phyloP scores from a whole-genome alignment of 305 asterid species.

The Fraxinus baroniana region DNA sequence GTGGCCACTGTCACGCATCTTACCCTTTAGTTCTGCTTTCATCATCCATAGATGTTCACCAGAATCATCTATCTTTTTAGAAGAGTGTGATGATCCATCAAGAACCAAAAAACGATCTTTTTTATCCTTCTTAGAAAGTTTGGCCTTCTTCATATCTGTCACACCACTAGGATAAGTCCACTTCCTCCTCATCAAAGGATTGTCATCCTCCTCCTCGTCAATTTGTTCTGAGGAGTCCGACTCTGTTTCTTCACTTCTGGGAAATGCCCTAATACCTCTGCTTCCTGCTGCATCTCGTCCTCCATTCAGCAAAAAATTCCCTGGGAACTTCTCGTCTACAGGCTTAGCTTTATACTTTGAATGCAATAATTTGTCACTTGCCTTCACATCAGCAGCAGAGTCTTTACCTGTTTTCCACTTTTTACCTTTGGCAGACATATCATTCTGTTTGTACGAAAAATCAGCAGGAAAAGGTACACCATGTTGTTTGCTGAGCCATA shows the following conservation, averaged over 20 bases:
- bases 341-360: constrained; percentile 45
- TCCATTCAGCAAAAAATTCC: constrained; percentile 46
- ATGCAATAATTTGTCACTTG: constrained; percentile 47
- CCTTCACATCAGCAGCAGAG: constrained; percentile 48
- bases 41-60: constrained; percentile 42
- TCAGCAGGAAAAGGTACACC: constrained; percentile 53
- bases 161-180: constrained; percentile 80
- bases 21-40: constrained; percentile 60
- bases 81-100: constrained; percentile 53
- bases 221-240: constrained; percentile 88
- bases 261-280: constrained; percentile 42
- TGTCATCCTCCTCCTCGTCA: constrained; percentile 67
- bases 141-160: constrained; percentile 48
- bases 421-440: constrained; percentile 49
- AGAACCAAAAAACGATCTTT: constrained; percentile 41
- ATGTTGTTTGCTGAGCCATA: constrained; percentile 48
- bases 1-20: constrained; percentile 63
- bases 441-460: constrained; percentile 43
- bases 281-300: constrained; percentile 42
- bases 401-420: constrained; percentile 62
- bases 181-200: constrained; percentile 94
- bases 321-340: constrained; percentile 46
- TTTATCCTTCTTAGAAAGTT: constrained; percentile 50
- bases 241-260: constrained; percentile 79
- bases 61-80: constrained; percentile 41